A percentile compares a stretch with the other conserved stretches of the same genome.
Conservation (phyloP, 2,329 filamentous ascomycete species). For the Cladosporium sp. region DNA sequence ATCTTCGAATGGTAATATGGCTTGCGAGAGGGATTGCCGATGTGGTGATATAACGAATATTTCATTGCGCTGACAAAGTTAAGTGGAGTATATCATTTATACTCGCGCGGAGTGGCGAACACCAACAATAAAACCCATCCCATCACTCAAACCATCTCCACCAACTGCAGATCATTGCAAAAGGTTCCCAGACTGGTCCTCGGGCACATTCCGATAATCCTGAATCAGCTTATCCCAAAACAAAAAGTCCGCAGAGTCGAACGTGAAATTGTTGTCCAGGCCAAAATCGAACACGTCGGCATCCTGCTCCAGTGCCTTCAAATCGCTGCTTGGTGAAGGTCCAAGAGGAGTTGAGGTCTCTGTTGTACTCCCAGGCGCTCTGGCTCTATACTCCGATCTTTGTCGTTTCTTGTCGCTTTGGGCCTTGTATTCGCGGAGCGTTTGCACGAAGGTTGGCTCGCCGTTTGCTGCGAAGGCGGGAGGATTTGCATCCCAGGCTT, state of each 20-base stretch:
- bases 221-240: constrained; percentile 31
- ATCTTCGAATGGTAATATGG: background rate
- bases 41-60: background rate
- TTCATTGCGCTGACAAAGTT: background rate
- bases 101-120: background rate
- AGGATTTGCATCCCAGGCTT: constrained; percentile 45
- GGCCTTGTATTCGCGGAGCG: constrained; percentile 14
- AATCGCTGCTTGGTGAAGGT: constrained; percentile 7
- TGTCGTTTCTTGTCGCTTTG: constrained; percentile 7
- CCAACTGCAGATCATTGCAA: background rate
- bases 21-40: background rate
- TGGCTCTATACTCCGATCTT: background rate
- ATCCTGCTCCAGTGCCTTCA: constrained; percentile 6
- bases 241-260: constrained; percentile 29
- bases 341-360: background rate
- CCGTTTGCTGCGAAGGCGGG: constrained; percentile 1
- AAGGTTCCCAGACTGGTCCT: background rate
- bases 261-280: constrained; percentile 22
- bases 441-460: constrained; percentile 27
- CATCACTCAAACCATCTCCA: background rate
- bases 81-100: background rate
- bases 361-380: background rate
- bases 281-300: constrained; percentile 2
- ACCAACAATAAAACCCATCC: background rate
- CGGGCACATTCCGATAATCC: constrained; percentile 23